These are phyloP conservation scores for Neofusicoccum parvum DNA, from an alignment of 2,329 filamentous ascomycete species.

Conservation along the genomic window DNA sequence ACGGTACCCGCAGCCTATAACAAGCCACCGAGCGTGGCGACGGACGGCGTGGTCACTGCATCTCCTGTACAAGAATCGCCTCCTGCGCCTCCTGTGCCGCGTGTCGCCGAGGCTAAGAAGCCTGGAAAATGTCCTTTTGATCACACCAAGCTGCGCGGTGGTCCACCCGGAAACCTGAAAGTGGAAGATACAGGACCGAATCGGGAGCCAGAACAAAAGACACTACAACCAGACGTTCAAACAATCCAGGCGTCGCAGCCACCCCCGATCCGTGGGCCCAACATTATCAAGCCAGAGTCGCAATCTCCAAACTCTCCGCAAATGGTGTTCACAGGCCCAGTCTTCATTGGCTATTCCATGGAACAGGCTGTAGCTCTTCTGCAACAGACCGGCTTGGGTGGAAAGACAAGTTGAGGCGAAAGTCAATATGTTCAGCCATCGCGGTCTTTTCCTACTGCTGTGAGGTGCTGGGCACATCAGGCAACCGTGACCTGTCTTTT, in stretches of 20 bases:
- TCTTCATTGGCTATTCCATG: conserved; percentile 80
- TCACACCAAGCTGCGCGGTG: conserved; percentile 18
- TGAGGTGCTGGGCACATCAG: too few relatives aligned
- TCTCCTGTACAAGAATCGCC: conserved; percentile 50
- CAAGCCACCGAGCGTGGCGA: conserved; percentile 41
- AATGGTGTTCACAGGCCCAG: conserved; percentile 88
- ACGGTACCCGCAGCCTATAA: conserved; percentile 66
- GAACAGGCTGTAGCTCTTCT: conserved; percentile 39
- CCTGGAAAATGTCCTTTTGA: conserved; percentile 24
- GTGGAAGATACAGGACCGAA: background rate
- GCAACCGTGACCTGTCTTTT: too few relatives aligned
- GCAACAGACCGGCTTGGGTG: conserved; percentile 25
- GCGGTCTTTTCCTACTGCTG: too few relatives aligned
- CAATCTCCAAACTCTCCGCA: conserved; percentile 52
- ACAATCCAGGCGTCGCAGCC: background rate
- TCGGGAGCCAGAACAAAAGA: conserved; percentile 9
- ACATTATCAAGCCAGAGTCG: conserved; percentile 4
- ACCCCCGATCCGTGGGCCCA: background rate
- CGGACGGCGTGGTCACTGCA: conserved; percentile 43
- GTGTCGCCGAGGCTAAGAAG: background rate
- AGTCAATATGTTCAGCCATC: too few relatives aligned
- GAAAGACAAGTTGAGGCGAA: background rate
- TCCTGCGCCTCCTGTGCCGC: conserved; percentile 13
- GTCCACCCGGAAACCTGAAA: conserved; percentile 17
- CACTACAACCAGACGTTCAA: conserved; percentile 14